Evolutionary conservation across 306 rosid species (phyloP).

Genomic region (Elaeagnus macrophylla): DNA sequence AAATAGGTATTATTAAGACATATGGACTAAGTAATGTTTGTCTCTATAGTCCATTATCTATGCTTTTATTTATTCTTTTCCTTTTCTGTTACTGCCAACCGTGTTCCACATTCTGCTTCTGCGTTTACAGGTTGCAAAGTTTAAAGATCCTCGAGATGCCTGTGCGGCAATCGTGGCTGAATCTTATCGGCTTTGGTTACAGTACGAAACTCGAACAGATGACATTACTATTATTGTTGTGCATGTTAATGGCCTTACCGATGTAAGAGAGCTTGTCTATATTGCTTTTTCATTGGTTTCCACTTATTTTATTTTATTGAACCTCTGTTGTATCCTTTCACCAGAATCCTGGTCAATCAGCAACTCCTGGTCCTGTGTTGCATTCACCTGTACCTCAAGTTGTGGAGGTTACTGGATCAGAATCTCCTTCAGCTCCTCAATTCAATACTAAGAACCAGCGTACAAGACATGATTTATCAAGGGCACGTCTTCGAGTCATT

Average conservation of each 20-base stretch:
- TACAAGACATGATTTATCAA: constrained; percentile 79
- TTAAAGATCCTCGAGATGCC: constrained; percentile 96
- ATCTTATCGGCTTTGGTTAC: constrained; percentile 95
- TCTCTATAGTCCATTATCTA: no score
- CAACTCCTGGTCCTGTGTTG: constrained; percentile 28
- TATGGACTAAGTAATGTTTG: no score
- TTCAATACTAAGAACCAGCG: constrained; percentile 69
- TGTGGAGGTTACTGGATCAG: constrained; percentile 84
- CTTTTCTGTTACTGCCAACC: background rate
- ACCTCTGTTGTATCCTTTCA: constrained; percentile 15
- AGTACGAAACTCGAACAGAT: constrained; percentile 97
- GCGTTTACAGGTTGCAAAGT: constrained; percentile 65
- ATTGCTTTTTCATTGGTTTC: constrained; percentile 4
- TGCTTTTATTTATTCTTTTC: no score
- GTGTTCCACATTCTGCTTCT: constrained; percentile 14
- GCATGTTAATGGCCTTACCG: constrained; percentile 73
- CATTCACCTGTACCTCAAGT: constrained; percentile 62
- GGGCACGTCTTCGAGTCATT: constrained; percentile 85
- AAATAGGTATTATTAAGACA: no score
- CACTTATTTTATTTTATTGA: constrained; percentile 12
- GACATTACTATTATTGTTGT: constrained; percentile 93
- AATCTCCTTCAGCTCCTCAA: constrained; percentile 72
- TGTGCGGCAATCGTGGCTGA: constrained; percentile 98
- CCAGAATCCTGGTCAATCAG: constrained; percentile 54
- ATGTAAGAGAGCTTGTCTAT: constrained; percentile 38